These are phyloP conservation scores for Stachybotrys echinatus DNA, from an alignment of 2,329 filamentous ascomycete species.

Conservation along the genomic window DNA sequence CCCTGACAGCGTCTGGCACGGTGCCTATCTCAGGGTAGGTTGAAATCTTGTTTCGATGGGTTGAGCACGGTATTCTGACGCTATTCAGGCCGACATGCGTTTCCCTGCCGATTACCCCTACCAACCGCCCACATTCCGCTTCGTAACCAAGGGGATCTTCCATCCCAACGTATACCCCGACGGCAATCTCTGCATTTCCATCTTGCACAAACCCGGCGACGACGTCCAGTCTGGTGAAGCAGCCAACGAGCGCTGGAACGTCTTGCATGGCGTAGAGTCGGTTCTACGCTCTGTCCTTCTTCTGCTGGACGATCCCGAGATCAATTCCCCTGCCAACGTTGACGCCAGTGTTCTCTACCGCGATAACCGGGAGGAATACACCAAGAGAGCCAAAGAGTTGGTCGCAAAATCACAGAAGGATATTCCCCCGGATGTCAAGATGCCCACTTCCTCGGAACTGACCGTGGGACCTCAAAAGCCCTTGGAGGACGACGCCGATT, in stretches of 20 bases:
- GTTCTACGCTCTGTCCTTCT: slow-evolving; percentile 90
- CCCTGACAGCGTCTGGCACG: slow-evolving; percentile 84
- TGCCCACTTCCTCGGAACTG: slow-evolving; percentile 70
- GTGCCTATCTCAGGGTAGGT: slow-evolving; percentile 76
- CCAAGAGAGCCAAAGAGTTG: slow-evolving; percentile 60
- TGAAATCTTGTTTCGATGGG: background rate
- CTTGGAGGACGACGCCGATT: slow-evolving; percentile 68
- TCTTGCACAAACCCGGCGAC: slow-evolving; percentile 86
- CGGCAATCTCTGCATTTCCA: slow-evolving; percentile 91
- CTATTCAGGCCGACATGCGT: slow-evolving; percentile 67
- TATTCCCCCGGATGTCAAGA: slow-evolving; percentile 72
- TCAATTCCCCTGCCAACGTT: slow-evolving; percentile 89
- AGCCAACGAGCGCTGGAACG: slow-evolving; percentile 90
- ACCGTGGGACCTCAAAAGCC: slow-evolving; percentile 54
- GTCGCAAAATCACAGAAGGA: slow-evolving; percentile 71
- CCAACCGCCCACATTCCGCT: slow-evolving; percentile 82
- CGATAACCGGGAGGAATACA: slow-evolving; percentile 65
- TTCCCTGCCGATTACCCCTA: slow-evolving; percentile 90
- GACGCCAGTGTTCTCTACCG: slow-evolving; percentile 85
- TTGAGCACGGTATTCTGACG: background rate
- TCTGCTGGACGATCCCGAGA: slow-evolving; percentile 89
- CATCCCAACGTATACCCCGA: slow-evolving; percentile 94
- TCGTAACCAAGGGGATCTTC: slow-evolving; percentile 67
- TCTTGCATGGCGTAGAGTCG: slow-evolving; percentile 88
- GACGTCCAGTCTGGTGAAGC: slow-evolving; percentile 88